Evolutionary conservation across 257 asterid species (phyloP), one percentile per base, ranked within the genome.

Genomic region (Parsonsia alboflavescens): DNA sequence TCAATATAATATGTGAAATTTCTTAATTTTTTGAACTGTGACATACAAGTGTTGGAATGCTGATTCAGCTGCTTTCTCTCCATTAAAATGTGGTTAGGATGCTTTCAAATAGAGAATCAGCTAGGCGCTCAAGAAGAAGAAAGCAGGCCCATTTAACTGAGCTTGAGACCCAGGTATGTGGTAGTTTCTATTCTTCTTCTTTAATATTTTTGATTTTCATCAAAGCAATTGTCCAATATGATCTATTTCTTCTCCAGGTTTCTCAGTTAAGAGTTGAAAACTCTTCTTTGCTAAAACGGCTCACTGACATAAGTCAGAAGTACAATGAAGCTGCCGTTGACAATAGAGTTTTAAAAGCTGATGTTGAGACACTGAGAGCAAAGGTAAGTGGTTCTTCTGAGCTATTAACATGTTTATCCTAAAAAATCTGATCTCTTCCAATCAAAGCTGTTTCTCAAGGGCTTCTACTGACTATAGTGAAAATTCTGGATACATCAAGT

Each of bases 31-130:
- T 19, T 4, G 15, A 10, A 13, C 36, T 39, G 11, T 11, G 16
- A 28, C 58, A 10, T 71, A 10, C 44, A 12, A 22, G 39, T 7
- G 19, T 13, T 11, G 33, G 28, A 5, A 13, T n/a, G 2, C 22
- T 16, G 22, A 15, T 30, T 44, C n/a, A 6, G 9, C 22, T 28
- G 66, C 53, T 42, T 64, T 65, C 54, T 69, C 66, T 62, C 70
- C 19, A 33, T 65, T 26, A 54, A n/a, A 53, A 65, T 54, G 24
- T 56, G 44, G 73, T 79, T 75, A 94, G 99, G 84, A 94, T 94
- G 99, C 95, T 94, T 80, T 94, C 99, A 59, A 94, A 94, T 82
- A 85, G 99, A 88, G 99, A 94, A 84, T 94, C 99, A 54, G 99
- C 99, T 84, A 88, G 98, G 19, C 97, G 97, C 76, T 94, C 99